Evolutionary conservation across 129 eudicot genomes (phyloP), one percentile per base, ranked within the genome.

Genomic region (Saposhnikovia divaricata): DNA sequence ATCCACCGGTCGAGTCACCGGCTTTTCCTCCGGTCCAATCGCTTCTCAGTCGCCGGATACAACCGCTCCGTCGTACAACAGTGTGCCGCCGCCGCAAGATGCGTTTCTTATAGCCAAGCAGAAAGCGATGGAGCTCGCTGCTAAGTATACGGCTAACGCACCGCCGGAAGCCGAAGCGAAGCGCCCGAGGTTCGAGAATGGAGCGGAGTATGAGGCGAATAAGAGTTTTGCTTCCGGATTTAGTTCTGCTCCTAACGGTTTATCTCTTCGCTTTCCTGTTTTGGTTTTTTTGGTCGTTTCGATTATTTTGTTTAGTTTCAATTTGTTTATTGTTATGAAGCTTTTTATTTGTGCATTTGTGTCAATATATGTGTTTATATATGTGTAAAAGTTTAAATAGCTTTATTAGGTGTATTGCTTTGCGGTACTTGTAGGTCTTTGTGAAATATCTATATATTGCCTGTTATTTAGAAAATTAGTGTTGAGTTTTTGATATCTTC

Each of bases 181-280:
- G 72, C 79, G 96, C 1, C 86, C 97, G 31, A 88, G 89, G 86
- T 85, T 88, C 42, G 97, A 92, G 25, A 88, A 87, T 72, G 92
- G 84, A 4, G 76, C 13, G 3, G 86, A 88, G 21, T 84, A 45
- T 51, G 87, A 83, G 75, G 45, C 47, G 86, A 85, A 72, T 75
- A 82, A 74, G 78, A 75, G 23, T 15, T 84, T 73, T 50, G 39
- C 75, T 45, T 85, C 89, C 10, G 91, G 84, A 19, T 84, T 73
- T 44, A 50, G 83, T 38, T 85, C 87, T 23, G 91, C 82, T 19
- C 82, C 87, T 69, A 68, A 77, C 31, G 91, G 91, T 88, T 83
- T 5, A 82, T 44, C 77, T 44, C 43, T 3, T 38, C n/a, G 50
- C 73, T 65, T 61, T 46, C 18, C 31, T 51, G 61, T 51, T 55